Evolutionary conservation across 441 rosid genomes (phyloP).

Genomic region (Pelargonium cotyledonis): DNA sequence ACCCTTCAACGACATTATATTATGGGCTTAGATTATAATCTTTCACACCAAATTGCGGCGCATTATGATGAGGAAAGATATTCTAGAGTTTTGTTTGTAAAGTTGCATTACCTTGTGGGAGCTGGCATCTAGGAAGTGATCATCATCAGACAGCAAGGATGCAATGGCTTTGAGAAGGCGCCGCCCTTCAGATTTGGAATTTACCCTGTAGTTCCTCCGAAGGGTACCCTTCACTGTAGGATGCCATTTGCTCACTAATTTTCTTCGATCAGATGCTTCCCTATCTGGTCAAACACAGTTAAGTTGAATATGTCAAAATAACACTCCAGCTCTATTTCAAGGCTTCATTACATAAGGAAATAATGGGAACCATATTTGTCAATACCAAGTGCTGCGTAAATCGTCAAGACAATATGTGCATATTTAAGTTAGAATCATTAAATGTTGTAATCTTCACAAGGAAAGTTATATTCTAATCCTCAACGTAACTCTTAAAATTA

Average conservation of each 20-base stretch:
- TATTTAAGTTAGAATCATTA: no score
- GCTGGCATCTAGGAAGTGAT: conserved; percentile 77
- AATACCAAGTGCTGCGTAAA: neutral
- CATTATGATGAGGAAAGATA: no score
- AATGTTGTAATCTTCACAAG: neutral
- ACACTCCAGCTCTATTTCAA: no score
- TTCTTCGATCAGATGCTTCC: conserved; percentile 68
- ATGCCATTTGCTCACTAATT: conserved; percentile 90
- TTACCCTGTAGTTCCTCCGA: conserved; percentile 73
- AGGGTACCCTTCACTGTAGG: conserved; percentile 93
- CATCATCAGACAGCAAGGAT: conserved; percentile 79
- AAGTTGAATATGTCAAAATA: no score
- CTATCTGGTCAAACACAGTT: conserved; percentile 38
- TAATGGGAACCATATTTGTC: neutral
- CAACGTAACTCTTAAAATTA: neutral
- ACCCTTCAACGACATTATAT: conserved; percentile 60
- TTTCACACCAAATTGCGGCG: no score
- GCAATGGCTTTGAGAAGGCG: conserved; percentile 78
- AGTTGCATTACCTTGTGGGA: conserved; percentile 67
- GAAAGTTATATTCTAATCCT: neutral
- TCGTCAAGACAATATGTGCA: neutral
- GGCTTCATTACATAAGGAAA: no score
- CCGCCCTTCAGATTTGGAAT: conserved; percentile 78
- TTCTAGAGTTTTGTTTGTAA: neutral
- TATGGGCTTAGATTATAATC: no score